Evolutionary conservation across 805 yeast genomes (phyloP), one percentile per base, ranked within the genome.

Genomic region (Citeromyces matritensis): DNA sequence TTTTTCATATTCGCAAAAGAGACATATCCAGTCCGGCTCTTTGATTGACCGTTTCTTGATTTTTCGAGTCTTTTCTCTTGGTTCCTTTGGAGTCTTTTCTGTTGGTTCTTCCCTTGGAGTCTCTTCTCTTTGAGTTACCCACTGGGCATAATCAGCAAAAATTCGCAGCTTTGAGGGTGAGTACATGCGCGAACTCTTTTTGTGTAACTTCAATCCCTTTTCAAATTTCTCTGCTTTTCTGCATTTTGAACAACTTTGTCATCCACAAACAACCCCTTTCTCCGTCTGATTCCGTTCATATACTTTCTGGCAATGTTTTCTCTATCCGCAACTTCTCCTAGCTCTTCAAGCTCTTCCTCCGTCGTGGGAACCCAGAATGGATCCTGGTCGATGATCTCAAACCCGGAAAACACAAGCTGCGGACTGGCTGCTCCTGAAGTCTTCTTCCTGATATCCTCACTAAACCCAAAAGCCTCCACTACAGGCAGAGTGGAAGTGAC

Each of bases 341-440:
- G 59, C 36, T 84, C 93, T 49, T 91, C 97, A 29, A 91, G 55
- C 51, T 91, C 98, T 50, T 85, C 96, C 43, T 83, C 96, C 0
- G 98, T 91, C 3, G 91, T 82, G 9, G 99, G 99, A 10, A 91
- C 94, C 99, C 99, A 91, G 63, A 81, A 91, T 29, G 99, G 99
- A 60, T 91, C 97, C 41, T 79, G 69, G 40, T 85, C 94, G 32
- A 88, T 69, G 39, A 76, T 59, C 44, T 85, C 91, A 49, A 69
- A 91, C 1, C 97, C 97, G 19, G 80, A 68, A 45, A 88, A 91
- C 7, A 86, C 82, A 33, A 91, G 62, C 52, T 91, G 98, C 0
- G 99, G 98, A 44, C 82, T 79, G 2, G 98, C 98, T 3, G 95
- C 94, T 36, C 99, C 99, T 1, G 95, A 82, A 0, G 98, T 88